Percentiles rank a stretch among this genome's conserved stretches.
Evolutionary conservation across 805 yeast genomes (phyloP).

Genomic region (Komagataella pastoris): DNA sequence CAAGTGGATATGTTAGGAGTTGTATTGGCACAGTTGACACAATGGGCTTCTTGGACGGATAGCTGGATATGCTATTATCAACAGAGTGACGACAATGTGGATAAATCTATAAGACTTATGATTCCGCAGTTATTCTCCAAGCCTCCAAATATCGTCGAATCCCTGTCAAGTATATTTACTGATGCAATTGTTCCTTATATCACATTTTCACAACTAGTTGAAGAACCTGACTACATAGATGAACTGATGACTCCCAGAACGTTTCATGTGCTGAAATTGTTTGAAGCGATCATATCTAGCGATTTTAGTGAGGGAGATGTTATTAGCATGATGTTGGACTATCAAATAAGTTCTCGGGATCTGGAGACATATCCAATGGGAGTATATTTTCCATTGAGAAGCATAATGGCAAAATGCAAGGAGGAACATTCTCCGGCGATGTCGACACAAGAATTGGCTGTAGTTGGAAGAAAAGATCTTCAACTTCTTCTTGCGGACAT

Average conservation of each 20-base stretch:
- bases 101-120: slow-evolving; percentile 24
- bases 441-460: slow-evolving; percentile 25
- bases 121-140: slow-evolving; percentile 29
- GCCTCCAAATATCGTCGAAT: slow-evolving; percentile 49
- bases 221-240: slow-evolving; percentile 47
- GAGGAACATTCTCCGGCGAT: slow-evolving; percentile 4
- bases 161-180: slow-evolving; percentile 37
- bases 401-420: slow-evolving; percentile 35
- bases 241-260: slow-evolving; percentile 55
- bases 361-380: slow-evolving; percentile 69
- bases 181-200: slow-evolving; percentile 39
- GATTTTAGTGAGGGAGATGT: slow-evolving; percentile 38
- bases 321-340: slow-evolving; percentile 47
- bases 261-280: slow-evolving; percentile 39
- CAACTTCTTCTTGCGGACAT: slow-evolving; percentile 9
- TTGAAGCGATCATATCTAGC: slow-evolving; percentile 47
- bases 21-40: slow-evolving; percentile 46
- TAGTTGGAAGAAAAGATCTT: slow-evolving; percentile 62
- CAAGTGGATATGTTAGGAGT: slow-evolving; percentile 29
- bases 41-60: slow-evolving; percentile 67
- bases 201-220: slow-evolving; percentile 54
- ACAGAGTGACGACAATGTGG: slow-evolving; percentile 19
- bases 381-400: slow-evolving; percentile 51
- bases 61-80: slow-evolving; percentile 49
- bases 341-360: slow-evolving; percentile 33